A percentile compares a stretch with the other conserved stretches of the same genome.
phyloP scores from a whole-genome alignment of 108 stramenopile genomes.

The Stephanodiscus minutulus region DNA sequence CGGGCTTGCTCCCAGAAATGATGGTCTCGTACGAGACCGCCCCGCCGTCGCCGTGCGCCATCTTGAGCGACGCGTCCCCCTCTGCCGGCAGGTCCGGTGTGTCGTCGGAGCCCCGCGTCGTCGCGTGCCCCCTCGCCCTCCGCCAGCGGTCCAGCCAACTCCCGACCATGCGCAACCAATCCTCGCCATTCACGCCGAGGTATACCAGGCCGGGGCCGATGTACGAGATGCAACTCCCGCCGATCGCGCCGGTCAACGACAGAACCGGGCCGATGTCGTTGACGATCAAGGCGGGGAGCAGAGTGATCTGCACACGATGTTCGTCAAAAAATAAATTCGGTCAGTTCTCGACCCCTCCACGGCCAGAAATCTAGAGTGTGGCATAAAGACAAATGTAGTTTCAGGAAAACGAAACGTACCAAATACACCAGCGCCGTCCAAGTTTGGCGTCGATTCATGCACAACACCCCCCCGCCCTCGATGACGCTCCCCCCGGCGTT shows the following conservation, averaged over 20 bases:
- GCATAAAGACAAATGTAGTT: background rate
- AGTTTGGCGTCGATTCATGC: slow-evolving; percentile 51
- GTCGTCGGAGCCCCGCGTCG: background rate
- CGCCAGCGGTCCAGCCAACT: slow-evolving; percentile 21
- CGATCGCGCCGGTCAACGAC: slow-evolving; percentile 76
- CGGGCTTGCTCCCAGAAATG: slow-evolving; percentile 33
- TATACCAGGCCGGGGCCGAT: slow-evolving; percentile 78
- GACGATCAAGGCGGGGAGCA: slow-evolving; percentile 76
- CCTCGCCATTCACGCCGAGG: slow-evolving; percentile 77
- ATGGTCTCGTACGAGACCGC: slow-evolving; percentile 31
- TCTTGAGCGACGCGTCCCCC: slow-evolving; percentile 62
- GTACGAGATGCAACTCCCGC: slow-evolving; percentile 71
- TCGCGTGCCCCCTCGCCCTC: slow-evolving; percentile 11
- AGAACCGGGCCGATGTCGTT: slow-evolving; percentile 81
- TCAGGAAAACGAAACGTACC: slow-evolving; percentile 6
- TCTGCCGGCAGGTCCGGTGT: slow-evolving; percentile 70
- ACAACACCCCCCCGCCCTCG: slow-evolving; percentile 45
- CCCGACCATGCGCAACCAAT: slow-evolving; percentile 48
- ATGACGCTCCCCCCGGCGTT: slow-evolving; percentile 9
- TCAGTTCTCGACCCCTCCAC: background rate
- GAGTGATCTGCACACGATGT: slow-evolving; percentile 16
- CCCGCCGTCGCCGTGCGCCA: slow-evolving; percentile 26
- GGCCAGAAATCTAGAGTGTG: background rate
- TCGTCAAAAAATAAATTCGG: background rate
- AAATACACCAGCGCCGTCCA: slow-evolving; percentile 70